These are phyloP conservation scores for Pyrus pyrifolia DNA, from an alignment of 306 rosid genomes.

Conservation along the genomic window DNA sequence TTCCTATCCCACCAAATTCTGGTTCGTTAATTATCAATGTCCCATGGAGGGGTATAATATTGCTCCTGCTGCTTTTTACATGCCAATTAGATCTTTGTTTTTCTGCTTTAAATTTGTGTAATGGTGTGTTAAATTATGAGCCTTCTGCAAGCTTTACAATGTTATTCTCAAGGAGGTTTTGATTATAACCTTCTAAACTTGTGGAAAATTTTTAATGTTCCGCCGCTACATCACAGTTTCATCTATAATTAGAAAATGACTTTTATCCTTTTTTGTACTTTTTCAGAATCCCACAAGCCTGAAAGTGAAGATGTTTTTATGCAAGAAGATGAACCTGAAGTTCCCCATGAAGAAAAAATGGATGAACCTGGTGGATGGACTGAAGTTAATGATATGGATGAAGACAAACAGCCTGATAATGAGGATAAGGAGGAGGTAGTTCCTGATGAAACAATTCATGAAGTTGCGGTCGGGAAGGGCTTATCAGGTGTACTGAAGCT, in stretches of 20 bases:
- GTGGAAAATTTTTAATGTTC: neutral
- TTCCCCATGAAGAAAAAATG: slow-evolving; percentile 39
- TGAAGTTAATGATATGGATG: slow-evolving; percentile 57
- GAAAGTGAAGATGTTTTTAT: slow-evolving; percentile 81
- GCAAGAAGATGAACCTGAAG: slow-evolving; percentile 59
- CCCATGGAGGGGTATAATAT: neutral
- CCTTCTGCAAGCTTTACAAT: neutral
- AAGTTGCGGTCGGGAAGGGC: slow-evolving; percentile 85
- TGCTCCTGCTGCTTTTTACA: neutral
- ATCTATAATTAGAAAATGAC: neutral
- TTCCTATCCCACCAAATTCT: neutral
- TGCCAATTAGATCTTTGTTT: neutral
- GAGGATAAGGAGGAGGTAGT: slow-evolving; percentile 55
- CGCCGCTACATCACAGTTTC: neutral
- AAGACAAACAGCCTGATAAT: slow-evolving; percentile 39
- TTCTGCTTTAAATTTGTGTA: neutral
- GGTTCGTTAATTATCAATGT: neutral
- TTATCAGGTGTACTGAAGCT: slow-evolving; percentile 78
- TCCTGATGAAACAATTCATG: slow-evolving; percentile 88
- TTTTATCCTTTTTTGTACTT: slow-evolving; percentile 5
- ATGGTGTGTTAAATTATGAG: neutral
- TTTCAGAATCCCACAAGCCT: slow-evolving; percentile 81
- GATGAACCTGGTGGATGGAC: slow-evolving; percentile 78
- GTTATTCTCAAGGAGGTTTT: neutral
- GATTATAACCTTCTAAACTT: neutral